Conservation (phyloP, 169 alveolate species). For the Cryptosporidium canis region DNA sequence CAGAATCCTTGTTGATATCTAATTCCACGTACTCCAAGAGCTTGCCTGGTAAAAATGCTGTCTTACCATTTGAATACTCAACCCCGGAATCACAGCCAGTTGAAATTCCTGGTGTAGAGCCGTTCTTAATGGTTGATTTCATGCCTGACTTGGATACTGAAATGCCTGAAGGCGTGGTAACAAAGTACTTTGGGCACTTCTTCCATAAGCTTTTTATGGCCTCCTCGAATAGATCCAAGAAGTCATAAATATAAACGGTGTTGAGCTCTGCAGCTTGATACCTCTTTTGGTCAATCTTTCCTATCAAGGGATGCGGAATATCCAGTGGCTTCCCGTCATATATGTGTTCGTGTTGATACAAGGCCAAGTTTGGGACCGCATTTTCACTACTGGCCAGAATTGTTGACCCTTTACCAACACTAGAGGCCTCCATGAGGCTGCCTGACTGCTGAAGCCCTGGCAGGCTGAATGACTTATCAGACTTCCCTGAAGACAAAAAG, state of each 20-base stretch:
- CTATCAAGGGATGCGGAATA: constrained; percentile 76
- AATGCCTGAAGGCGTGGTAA: constrained; percentile 40
- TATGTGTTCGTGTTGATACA: constrained; percentile 55
- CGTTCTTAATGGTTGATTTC: background rate
- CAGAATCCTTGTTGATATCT: constrained; percentile 38
- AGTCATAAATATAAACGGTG: constrained; percentile 78
- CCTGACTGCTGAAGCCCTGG: background rate
- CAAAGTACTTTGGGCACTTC: constrained; percentile 75
- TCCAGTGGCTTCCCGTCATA: constrained; percentile 75
- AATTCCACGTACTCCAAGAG: constrained; percentile 58
- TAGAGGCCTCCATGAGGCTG: background rate
- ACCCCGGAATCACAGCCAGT: background rate
- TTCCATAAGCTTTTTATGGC: constrained; percentile 76
- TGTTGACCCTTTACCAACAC: background rate
- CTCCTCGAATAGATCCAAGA: constrained; percentile 75
- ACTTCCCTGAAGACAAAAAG: background rate
- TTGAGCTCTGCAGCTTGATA: constrained; percentile 72
- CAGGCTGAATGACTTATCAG: constrained; percentile 7
- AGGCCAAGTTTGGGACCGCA: constrained; percentile 2
- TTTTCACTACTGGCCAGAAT: background rate
- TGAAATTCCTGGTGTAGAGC: background rate
- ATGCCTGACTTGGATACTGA: background rate
- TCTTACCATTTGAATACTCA: constrained; percentile 35
- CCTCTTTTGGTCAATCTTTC: constrained; percentile 73
- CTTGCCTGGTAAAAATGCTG: constrained; percentile 61